Base-by-base conservation (phyloP, 129 eudicot species). In the Artemisia argyi region DNA sequence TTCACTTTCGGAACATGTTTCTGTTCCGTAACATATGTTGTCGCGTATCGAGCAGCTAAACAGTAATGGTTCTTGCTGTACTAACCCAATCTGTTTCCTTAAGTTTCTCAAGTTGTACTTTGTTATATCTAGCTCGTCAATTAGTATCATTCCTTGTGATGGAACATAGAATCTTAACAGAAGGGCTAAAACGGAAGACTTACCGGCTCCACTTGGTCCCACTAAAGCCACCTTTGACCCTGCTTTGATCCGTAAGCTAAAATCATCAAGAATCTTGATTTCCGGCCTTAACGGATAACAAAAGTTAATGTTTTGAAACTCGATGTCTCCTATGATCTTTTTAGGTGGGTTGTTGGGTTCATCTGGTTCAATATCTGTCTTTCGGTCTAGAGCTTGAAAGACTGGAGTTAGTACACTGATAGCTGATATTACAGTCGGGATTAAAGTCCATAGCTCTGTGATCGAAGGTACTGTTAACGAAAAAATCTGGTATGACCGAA, bases 171-270 rank as follows among this genome's bases (percentile, higher is more conserved):
- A 90, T 77, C 97, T 69, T 79, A 90, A 85, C 51, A 90, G 10
- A 35, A 90, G 86, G 1, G 91, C 89, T 71, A 90, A 66, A 65
- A 90, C 84, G 1, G 97, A 90, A 1, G 97, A 90, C 66, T 90
- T 90, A 18, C 97, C 95, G 1, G 97, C 97, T n/a, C 97, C 97
- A 63, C 95, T 87, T 15, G 85, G 85, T 39, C 97, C 91, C 15
- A 90, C 94, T 24, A 90, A 76, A 65, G 94, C 97, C 80, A 90
- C 87, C 63, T 85, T 90, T 14, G 87, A 74, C 72, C 94, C 94
- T 19, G 86, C 75, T 80, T 90, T 83, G 50, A 90, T 79, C 46
- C 61, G 80, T 53, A 87, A 73, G 68, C 80, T 90, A 77, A 87
- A 85, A 58, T 79, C 73, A 32, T 87, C 74, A 18, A 90, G 95